Conservation (phyloP, 306 rosid species). For the Carpinus viminea region DNA sequence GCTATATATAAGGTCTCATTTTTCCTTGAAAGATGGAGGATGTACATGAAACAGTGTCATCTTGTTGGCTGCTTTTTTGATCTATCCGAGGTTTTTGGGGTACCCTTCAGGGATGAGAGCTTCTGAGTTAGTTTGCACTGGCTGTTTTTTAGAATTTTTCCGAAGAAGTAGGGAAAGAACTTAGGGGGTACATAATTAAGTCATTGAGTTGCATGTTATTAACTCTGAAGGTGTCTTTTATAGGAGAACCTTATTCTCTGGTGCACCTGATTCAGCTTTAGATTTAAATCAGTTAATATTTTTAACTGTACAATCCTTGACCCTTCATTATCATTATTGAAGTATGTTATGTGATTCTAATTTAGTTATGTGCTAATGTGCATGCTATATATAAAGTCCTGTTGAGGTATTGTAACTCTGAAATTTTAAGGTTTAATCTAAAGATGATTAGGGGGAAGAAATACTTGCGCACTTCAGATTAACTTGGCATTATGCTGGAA, state of each 20-base stretch:
- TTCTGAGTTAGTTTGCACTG: not conserved
- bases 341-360: slow-evolving; percentile 14
- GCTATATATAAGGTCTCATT: not conserved
- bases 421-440: not conserved
- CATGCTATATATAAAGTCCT: not conserved
- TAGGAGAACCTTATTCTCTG: not conserved
- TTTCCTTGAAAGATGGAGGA: not conserved
- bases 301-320: slow-evolving; percentile 9
- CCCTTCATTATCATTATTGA: slow-evolving; percentile 7
- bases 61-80: slow-evolving; percentile 3
- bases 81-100: slow-evolving; percentile 19
- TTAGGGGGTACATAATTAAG: not conserved
- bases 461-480: not conserved
- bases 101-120: slow-evolving; percentile 2
- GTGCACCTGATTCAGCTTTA: not conserved
- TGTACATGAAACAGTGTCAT: slow-evolving; percentile 11
- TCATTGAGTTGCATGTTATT: not conserved
- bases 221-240: not conserved
- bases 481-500: not conserved
- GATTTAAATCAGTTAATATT: not conserved
- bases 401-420: not conserved
- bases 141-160: not conserved
- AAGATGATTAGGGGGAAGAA: not conserved
- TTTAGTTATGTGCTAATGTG: slow-evolving; percentile 3
- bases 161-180: not conserved